phyloP scores from a whole-genome alignment of 805 yeast species.

The Hanseniaspora hatyaiensis region DNA sequence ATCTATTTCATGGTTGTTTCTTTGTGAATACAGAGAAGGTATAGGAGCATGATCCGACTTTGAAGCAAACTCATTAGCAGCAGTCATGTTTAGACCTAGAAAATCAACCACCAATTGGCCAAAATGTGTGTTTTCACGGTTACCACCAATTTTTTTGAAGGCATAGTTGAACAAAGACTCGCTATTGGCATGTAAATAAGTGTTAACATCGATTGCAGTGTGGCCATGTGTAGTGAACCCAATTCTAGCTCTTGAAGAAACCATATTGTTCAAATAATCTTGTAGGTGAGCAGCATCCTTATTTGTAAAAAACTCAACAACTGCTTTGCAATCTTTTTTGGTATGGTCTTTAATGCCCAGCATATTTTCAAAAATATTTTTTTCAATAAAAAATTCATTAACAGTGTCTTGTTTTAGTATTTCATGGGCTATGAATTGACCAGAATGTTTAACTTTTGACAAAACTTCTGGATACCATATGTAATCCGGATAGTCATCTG shows the following conservation, averaged over 20 bases:
- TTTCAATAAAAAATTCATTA: conserved; percentile 35
- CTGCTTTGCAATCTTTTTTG: conserved; percentile 39
- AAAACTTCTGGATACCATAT: conserved; percentile 77
- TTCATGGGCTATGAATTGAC: conserved; percentile 51
- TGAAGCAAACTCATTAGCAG: conserved; percentile 40
- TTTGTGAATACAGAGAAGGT: conserved; percentile 15
- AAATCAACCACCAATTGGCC: conserved; percentile 57
- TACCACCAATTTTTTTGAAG: conserved; percentile 50
- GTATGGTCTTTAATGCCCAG: conserved; percentile 55
- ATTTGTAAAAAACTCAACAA: conserved; percentile 30
- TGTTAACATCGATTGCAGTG: conserved; percentile 89
- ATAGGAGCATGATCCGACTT: conserved; percentile 40
- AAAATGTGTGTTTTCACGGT: conserved; percentile 76
- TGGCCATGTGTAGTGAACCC: conserved; percentile 99
- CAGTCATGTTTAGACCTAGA: conserved; percentile 37
- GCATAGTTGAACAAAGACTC: conserved; percentile 33
- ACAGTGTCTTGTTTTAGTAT: conserved; percentile 27
- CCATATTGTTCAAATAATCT: conserved; percentile 53
- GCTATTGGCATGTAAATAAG: conserved; percentile 65
- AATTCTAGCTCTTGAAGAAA: conserved; percentile 69
- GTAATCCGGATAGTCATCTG: conserved; percentile 66
- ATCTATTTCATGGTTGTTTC: background rate
- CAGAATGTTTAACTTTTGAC: conserved; percentile 58
- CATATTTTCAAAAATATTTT: conserved; percentile 47
- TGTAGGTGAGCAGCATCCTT: conserved; percentile 26